phyloP scores from a whole-genome alignment of 495 filamentous ascomycete genomes.

The Aspergillus olivimuriae region DNA sequence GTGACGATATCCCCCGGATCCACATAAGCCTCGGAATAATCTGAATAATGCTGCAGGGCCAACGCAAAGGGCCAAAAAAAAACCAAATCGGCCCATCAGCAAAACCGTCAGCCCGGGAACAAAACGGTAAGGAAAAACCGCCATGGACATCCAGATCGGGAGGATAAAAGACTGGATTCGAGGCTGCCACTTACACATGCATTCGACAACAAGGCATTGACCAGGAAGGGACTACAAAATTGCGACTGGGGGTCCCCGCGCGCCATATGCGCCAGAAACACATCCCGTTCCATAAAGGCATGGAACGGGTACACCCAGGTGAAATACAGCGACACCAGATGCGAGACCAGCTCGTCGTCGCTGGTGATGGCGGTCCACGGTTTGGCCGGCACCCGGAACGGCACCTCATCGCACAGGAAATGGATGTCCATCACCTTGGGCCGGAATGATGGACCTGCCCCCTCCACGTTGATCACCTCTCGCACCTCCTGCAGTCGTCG shows the following conservation, averaged over 20 bases:
- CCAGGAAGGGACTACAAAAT: slow-evolving; percentile 48
- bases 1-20: slow-evolving; percentile 36
- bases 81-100: too few relatives aligned
- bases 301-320: slow-evolving; percentile 50
- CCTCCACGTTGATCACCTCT: slow-evolving; percentile 27
- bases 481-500: slow-evolving; percentile 28
- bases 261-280: slow-evolving; percentile 44
- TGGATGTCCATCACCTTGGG: slow-evolving; percentile 44
- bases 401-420: slow-evolving; percentile 36
- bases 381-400: slow-evolving; percentile 35
- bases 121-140: too few relatives aligned
- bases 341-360: slow-evolving; percentile 46
- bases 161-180: too few relatives aligned
- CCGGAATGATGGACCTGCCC: slow-evolving; percentile 27
- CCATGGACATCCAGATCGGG: too few relatives aligned
- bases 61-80: too few relatives aligned
- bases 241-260: slow-evolving; percentile 21
- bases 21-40: slow-evolving; percentile 40
- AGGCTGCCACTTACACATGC: slow-evolving; percentile 42
- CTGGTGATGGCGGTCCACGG: slow-evolving; percentile 49
- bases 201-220: slow-evolving; percentile 48
- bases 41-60: slow-evolving; percentile 43
- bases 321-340: slow-evolving; percentile 49
- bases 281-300: slow-evolving; percentile 38
- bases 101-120: too few relatives aligned